Conservation (phyloP, 768 basidiomycete genomes). For the Hypholoma sublateritium region DNA sequence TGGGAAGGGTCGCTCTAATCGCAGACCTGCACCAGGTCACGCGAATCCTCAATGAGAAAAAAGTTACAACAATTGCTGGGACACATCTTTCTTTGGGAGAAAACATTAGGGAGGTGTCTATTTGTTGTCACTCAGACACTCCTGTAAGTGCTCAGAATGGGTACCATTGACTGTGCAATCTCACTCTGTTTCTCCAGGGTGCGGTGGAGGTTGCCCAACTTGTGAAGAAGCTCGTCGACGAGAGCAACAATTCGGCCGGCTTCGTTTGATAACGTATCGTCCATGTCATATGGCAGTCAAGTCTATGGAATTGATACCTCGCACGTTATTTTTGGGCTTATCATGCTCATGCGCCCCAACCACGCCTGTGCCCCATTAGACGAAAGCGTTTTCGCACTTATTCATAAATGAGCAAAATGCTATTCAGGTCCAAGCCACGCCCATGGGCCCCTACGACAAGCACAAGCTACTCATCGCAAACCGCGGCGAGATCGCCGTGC, state of each 20-base stretch:
- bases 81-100: slow-evolving; percentile 40
- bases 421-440: background rate
- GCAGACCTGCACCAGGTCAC: slow-evolving; percentile 32
- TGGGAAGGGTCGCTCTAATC: too few relatives aligned
- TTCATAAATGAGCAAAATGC: background rate
- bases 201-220: slow-evolving; percentile 51
- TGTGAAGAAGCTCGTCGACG: slow-evolving; percentile 57
- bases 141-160: slow-evolving; percentile 40
- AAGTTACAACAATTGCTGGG: slow-evolving; percentile 49
- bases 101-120: slow-evolving; percentile 50
- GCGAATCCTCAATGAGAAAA: slow-evolving; percentile 39
- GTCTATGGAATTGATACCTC: background rate
- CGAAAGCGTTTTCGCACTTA: too few relatives aligned
- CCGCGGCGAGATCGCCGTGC: slow-evolving; percentile 71
- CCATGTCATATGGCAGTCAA: background rate
- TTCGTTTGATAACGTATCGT: slow-evolving; percentile 12
- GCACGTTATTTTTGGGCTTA: background rate
- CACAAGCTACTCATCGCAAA: slow-evolving; percentile 67
- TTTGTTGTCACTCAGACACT: slow-evolving; percentile 67
- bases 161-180: background rate
- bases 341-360: too few relatives aligned
- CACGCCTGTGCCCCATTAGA: background rate
- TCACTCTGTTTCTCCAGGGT: slow-evolving; percentile 33
- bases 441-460: slow-evolving; percentile 14
- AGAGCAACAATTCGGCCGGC: slow-evolving; percentile 41